phyloP scores from a whole-genome alignment of 495 filamentous ascomycete species.

The Xylaria castorea region DNA sequence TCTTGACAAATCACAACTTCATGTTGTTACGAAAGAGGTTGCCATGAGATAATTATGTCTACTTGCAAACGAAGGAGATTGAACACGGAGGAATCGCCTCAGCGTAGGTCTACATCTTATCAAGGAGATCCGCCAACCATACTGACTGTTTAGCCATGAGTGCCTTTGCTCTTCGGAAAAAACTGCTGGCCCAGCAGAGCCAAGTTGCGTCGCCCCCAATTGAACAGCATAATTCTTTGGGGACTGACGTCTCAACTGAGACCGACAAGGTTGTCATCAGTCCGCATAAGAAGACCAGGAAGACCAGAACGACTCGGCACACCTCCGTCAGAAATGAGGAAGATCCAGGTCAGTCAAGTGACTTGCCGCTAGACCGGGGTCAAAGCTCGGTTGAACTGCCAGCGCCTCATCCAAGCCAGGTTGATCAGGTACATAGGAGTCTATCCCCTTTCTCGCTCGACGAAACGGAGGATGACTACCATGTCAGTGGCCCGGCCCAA shows the following conservation, averaged over 20 bases:
- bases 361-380: background rate
- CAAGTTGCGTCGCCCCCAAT: slow-evolving; percentile 11
- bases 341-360: background rate
- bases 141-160: slow-evolving; percentile 49
- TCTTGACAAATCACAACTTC: background rate
- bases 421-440: slow-evolving; percentile 24
- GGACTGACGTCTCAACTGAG: background rate
- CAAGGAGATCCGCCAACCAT: background rate
- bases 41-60: slow-evolving; percentile 41
- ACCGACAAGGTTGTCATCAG: background rate
- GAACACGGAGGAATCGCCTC: slow-evolving; percentile 38
- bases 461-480: slow-evolving; percentile 22
- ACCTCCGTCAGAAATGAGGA: background rate
- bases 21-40: background rate
- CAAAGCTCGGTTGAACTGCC: background rate
- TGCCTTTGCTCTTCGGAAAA: slow-evolving; percentile 58
- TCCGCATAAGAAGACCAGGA: slow-evolving; percentile 22
- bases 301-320: background rate
- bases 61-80: slow-evolving; percentile 53
- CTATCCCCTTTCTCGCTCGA: slow-evolving; percentile 29
- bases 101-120: slow-evolving; percentile 37
- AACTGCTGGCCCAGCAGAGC: slow-evolving; percentile 39
- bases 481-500: background rate
- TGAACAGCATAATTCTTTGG: background rate
- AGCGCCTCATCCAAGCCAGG: background rate